phyloP scores from a whole-genome alignment of 1,139 yeast species.

The Keqinozyma sinolaborantium region DNA sequence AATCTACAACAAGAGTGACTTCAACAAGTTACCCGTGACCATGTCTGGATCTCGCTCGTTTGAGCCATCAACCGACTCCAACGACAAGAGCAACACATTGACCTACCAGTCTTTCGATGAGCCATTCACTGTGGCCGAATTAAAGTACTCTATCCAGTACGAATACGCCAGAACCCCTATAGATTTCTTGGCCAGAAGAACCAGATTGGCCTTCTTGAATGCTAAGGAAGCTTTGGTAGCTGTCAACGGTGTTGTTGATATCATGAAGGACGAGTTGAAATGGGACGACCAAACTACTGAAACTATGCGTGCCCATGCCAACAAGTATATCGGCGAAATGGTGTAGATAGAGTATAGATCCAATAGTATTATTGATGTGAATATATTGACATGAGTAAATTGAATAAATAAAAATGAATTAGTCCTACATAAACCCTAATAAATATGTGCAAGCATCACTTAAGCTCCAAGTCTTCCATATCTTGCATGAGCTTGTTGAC shows the following conservation, averaged over 20 bases:
- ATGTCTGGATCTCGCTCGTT: slow-evolving; percentile 45
- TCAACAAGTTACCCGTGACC: slow-evolving; percentile 59
- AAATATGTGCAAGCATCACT: slow-evolving; percentile 2
- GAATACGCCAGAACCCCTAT: slow-evolving; percentile 87
- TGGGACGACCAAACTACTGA: slow-evolving; percentile 68
- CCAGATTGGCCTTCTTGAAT: slow-evolving; percentile 89
- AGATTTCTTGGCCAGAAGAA: slow-evolving; percentile 91
- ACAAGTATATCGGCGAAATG: slow-evolving; percentile 59
- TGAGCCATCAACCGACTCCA: slow-evolving; percentile 30
- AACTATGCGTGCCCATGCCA: slow-evolving; percentile 52
- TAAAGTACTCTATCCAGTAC: slow-evolving; percentile 74
- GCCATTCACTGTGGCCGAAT: slow-evolving; percentile 91
- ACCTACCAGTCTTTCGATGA: slow-evolving; percentile 61
- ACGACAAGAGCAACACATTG: slow-evolving; percentile 32
- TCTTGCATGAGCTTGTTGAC: slow-evolving; percentile 28
- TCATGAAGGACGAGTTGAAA: slow-evolving; percentile 74
- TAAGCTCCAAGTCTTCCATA: slow-evolving; percentile 20
- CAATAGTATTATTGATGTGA: no score
- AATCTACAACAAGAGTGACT: slow-evolving; percentile 49
- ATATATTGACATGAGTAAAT: slow-evolving; percentile 29
- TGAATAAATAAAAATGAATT: slow-evolving; percentile 21
- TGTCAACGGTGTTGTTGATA: slow-evolving; percentile 80
- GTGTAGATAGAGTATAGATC: slow-evolving; percentile 17
- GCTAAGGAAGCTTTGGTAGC: slow-evolving; percentile 80
- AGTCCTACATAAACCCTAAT: slow-evolving; percentile 6